A percentile compares a stretch with the other conserved stretches of the same genome.
Evolutionary conservation across 139 green algal genomes (phyloP).

Genomic region (Chlorella vulgaris): DNA sequence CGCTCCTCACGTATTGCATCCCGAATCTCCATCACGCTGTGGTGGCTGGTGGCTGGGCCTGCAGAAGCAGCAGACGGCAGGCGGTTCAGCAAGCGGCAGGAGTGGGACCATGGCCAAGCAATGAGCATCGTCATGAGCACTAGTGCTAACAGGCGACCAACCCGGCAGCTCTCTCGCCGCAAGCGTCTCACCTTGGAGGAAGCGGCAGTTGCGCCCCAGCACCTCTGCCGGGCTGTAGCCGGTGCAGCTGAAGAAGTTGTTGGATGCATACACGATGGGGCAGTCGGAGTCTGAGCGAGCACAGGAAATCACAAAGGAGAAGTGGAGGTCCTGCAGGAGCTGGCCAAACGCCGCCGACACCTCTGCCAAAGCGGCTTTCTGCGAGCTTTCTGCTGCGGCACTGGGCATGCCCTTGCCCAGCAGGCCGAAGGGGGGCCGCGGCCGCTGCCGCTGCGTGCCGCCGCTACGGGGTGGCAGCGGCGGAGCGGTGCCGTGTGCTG

Average conservation of each 20-base stretch:
- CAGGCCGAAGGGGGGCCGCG: neutral
- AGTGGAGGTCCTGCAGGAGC: conserved; percentile 16
- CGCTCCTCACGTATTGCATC: conserved; percentile 57
- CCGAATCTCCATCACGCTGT: conserved; percentile 50
- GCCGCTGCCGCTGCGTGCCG: neutral
- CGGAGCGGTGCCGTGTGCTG: no score
- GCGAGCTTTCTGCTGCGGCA: neutral
- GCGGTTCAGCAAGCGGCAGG: neutral
- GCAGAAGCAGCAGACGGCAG: neutral
- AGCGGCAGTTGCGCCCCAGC: conserved; percentile 71
- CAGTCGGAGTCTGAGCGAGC: conserved; percentile 52
- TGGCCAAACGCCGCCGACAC: conserved; percentile 4
- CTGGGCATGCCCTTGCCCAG: neutral
- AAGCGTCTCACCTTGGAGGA: conserved; percentile 57
- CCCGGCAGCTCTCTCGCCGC: neutral
- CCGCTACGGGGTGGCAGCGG: neutral
- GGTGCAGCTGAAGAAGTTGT: conserved; percentile 61
- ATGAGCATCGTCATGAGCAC: neutral
- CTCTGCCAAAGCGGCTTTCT: neutral
- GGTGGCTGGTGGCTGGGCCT: conserved; percentile 31
- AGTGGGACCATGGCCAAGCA: neutral
- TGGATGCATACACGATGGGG: conserved; percentile 63
- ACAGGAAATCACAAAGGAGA: conserved; percentile 37
- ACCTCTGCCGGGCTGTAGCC: conserved; percentile 66
- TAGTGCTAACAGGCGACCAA: neutral